Conservation (phyloP, 768 basidiomycete genomes). For the Antrodiella citrinella region DNA sequence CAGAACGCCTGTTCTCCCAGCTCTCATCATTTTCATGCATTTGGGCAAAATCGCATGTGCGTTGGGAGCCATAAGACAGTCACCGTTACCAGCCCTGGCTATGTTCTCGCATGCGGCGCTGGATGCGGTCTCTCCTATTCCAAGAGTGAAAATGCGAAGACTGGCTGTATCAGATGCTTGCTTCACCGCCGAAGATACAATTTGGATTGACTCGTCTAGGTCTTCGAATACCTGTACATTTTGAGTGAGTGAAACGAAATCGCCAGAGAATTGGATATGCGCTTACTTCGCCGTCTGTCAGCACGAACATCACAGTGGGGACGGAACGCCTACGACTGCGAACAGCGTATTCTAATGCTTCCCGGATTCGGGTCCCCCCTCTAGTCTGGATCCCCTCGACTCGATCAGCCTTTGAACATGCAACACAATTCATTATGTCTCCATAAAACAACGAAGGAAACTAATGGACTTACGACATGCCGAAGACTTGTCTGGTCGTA, state of each 20-base stretch:
- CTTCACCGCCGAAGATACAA: constrained; percentile 25
- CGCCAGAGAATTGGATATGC: not conserved
- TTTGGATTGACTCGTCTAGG: constrained; percentile 11
- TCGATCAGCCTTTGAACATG: constrained; percentile 25
- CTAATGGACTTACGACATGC: constrained; percentile 28
- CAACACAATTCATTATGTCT: constrained; percentile 26
- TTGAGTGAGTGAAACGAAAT: no score
- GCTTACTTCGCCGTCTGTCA: constrained; percentile 50
- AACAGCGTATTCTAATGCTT: constrained; percentile 35
- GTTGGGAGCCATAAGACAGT: constrained; percentile 36
- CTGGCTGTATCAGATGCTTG: constrained; percentile 22
- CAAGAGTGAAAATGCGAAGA: constrained; percentile 48
- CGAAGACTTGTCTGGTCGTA: constrained; percentile 26
- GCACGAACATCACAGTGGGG: constrained; percentile 42
- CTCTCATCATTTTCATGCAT: constrained; percentile 41
- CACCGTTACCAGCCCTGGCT: constrained; percentile 47
- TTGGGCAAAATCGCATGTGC: constrained; percentile 41
- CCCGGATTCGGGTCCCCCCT: constrained; percentile 44
- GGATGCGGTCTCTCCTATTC: constrained; percentile 45
- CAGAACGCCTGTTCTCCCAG: constrained; percentile 40
- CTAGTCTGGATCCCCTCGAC: constrained; percentile 28
- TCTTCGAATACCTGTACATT: constrained; percentile 14
- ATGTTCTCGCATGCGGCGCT: constrained; percentile 44
- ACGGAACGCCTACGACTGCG: constrained; percentile 24
- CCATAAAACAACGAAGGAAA: not conserved